phyloP scores from a whole-genome alignment of 1,139 yeast genomes.

The Hyphopichia khmerensis region DNA sequence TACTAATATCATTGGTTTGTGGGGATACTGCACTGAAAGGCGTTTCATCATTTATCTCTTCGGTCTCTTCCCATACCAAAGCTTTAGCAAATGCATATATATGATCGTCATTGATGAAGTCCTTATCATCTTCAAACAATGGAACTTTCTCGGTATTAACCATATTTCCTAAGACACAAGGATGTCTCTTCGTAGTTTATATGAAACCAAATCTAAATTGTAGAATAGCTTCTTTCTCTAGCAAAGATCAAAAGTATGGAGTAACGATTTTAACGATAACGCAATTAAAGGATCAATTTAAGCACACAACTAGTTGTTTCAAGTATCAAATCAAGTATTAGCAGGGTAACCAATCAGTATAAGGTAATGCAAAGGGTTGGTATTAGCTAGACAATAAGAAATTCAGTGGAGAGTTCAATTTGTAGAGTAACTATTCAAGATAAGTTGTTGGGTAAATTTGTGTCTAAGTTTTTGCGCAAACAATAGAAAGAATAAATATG shows the following conservation, averaged over 20 bases:
- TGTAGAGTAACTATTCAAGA: too few species aligned
- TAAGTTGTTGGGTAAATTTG: not conserved
- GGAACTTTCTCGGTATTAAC: not conserved
- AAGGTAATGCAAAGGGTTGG: too few species aligned
- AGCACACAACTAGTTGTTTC: too few species aligned
- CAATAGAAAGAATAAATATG: not conserved
- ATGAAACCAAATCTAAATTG: too few species aligned
- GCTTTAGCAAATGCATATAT: constrained; percentile 44
- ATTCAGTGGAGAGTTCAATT: too few species aligned
- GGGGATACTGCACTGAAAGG: not conserved
- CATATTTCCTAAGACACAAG: not conserved
- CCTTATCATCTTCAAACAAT: constrained; percentile 30
- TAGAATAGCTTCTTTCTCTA: too few species aligned
- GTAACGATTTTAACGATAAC: too few species aligned
- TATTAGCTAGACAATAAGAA: too few species aligned
- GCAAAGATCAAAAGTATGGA: too few species aligned
- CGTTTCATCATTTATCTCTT: constrained; percentile 14
- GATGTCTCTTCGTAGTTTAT: not conserved
- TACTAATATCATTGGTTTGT: not conserved
- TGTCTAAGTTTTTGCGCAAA: not conserved
- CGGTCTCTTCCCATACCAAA: constrained; percentile 36
- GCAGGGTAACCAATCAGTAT: too few species aligned
- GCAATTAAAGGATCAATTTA: too few species aligned
- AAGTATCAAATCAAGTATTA: too few species aligned
- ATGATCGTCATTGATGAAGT: constrained; percentile 37